phyloP scores from a whole-genome alignment of 2,329 filamentous ascomycete genomes.

The Metarhizium album region DNA sequence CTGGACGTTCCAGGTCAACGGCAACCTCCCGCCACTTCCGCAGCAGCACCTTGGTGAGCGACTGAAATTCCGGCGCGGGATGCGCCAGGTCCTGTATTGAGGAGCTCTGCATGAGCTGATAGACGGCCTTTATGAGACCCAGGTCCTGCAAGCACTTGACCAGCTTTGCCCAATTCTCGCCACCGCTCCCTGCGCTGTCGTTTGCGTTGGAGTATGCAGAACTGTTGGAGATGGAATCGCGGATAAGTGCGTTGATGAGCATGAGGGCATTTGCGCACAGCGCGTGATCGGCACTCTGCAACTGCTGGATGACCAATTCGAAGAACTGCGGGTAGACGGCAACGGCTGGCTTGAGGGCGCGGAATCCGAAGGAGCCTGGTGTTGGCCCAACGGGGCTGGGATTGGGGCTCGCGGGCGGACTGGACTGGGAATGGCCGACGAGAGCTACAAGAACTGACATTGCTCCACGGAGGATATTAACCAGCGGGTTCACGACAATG shows the following conservation, averaged over 20 bases:
- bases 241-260: conserved; percentile 88
- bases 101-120: conserved; percentile 87
- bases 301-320: conserved; percentile 81
- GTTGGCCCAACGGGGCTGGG: conserved; percentile 26
- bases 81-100: conserved; percentile 83
- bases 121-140: conserved; percentile 85
- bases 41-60: conserved; percentile 76
- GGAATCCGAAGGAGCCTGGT: conserved; percentile 65
- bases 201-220: conserved; percentile 30
- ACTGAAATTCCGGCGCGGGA: conserved; percentile 87
- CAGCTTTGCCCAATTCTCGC: conserved; percentile 85
- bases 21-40: conserved; percentile 79
- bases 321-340: conserved; percentile 89
- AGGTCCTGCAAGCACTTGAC: conserved; percentile 89
- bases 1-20: conserved; percentile 76
- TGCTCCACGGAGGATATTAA: conserved; percentile 92
- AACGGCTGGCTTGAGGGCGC: conserved; percentile 83
- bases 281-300: conserved; percentile 89
- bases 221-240: conserved; percentile 76
- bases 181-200: conserved; percentile 15
- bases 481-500: conserved; percentile 87
- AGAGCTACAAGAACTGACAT: conserved; percentile 95
- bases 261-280: conserved; percentile 92
- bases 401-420: conserved; percentile 20
- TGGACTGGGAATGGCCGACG: conserved; percentile 70